phyloP scores from a whole-genome alignment of 257 asterid species.

The Solanum tacnaense region DNA sequence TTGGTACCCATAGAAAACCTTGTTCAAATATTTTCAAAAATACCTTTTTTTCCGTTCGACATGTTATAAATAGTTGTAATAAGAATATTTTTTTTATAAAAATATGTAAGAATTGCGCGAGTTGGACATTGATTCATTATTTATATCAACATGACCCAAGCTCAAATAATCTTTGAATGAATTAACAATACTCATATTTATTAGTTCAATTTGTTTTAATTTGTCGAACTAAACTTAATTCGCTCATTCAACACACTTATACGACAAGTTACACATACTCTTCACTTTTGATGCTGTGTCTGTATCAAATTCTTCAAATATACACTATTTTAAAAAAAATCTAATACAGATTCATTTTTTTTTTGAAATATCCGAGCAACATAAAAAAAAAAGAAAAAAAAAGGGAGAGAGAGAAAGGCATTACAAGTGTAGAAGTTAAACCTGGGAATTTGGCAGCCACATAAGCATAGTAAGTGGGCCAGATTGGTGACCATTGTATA shows the following conservation, averaged over 20 bases:
- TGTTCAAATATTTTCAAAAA: neutral
- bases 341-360: too few relatives aligned
- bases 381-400: neutral
- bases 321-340: too few relatives aligned
- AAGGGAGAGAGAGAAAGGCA: neutral
- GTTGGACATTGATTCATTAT: neutral
- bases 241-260: neutral
- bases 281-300: fast-evolving
- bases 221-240: neutral
- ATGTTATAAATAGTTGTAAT: neutral
- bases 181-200: neutral
- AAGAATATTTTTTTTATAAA: too few relatives aligned
- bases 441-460: slow-evolving; percentile 1
- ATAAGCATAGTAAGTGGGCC: slow-evolving; percentile 7
- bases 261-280: fast-evolving
- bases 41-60: neutral
- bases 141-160: neutral
- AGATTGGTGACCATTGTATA: slow-evolving; percentile 5
- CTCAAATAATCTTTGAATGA: neutral
- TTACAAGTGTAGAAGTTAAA: neutral
- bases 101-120: neutral
- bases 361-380: too few relatives aligned
- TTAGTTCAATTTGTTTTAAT: neutral
- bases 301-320: fast-evolving
- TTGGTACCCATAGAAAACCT: neutral